Evolutionary conservation across 108 stramenopile genomes (phyloP).

Genomic region (Schizochytrium sp.): DNA sequence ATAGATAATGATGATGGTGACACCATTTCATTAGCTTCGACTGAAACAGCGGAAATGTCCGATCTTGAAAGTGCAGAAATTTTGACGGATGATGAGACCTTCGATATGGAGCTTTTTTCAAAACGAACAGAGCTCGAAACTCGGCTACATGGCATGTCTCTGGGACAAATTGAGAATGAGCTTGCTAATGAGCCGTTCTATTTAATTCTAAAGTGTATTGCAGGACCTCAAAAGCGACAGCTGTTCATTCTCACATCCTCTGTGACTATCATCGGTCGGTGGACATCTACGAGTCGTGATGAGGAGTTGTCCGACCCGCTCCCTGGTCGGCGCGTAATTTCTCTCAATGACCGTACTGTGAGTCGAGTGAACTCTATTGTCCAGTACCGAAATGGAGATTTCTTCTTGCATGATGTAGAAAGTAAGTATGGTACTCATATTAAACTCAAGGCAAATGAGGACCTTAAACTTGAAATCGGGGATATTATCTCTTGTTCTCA

Average conservation of each 20-base stretch:
- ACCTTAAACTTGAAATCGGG: conserved; percentile 31
- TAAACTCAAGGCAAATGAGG: conserved; percentile 33
- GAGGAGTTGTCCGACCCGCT: conserved; percentile 4
- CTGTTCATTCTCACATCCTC: conserved; percentile 28
- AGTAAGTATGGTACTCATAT: conserved; percentile 57
- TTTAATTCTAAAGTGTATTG: conserved; percentile 18
- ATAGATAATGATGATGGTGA: not conserved
- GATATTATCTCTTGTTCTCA: conserved; percentile 30
- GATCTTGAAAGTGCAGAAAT: not conserved
- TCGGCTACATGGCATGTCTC: not conserved
- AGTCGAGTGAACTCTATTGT: conserved; percentile 41
- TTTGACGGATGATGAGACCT: not conserved
- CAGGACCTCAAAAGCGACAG: conserved; percentile 45
- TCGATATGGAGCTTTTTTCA: not conserved
- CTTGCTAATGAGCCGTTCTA: conserved; percentile 47
- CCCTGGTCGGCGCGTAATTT: conserved; percentile 29
- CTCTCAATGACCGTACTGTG: conserved; percentile 49
- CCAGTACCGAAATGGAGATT: conserved; percentile 50
- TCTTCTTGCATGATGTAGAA: conserved; percentile 33
- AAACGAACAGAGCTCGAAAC: conserved; percentile 19
- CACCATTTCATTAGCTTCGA: not conserved
- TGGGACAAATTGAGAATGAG: conserved; percentile 27
- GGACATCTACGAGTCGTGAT: conserved; percentile 22
- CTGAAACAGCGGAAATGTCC: conserved; percentile 22
- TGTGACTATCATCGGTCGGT: conserved; percentile 41